These are phyloP conservation scores for Scenedesmus sp. DNA, from an alignment of 163 green algal species.

Conservation along the genomic window DNA sequence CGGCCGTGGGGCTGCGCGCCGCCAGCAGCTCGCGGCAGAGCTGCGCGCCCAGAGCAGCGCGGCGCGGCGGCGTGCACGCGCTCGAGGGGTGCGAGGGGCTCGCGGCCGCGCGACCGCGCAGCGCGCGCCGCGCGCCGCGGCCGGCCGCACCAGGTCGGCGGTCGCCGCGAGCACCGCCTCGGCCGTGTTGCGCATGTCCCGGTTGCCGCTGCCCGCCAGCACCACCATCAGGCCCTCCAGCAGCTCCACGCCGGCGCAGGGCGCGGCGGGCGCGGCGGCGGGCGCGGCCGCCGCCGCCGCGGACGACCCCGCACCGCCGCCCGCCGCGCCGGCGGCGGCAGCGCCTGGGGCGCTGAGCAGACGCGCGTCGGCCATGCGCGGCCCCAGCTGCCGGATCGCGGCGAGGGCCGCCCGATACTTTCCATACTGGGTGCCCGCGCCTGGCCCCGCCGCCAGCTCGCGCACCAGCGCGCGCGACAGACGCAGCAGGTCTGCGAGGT, in stretches of 20 bases:
- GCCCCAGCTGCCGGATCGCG: neutral
- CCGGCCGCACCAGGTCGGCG: slow-evolving; percentile 12
- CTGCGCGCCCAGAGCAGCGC: neutral
- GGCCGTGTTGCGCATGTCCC: slow-evolving; percentile 31
- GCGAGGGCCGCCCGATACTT: slow-evolving; percentile 6
- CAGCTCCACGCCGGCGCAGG: neutral
- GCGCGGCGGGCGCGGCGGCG: neutral
- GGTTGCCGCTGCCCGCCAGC: neutral
- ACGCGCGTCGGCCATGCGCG: slow-evolving; percentile 1
- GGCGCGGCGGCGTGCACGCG: neutral
- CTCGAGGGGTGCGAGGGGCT: neutral
- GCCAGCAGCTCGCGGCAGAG: slow-evolving; percentile 22
- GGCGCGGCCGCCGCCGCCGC: neutral
- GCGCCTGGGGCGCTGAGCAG: neutral
- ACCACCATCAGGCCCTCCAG: slow-evolving; percentile 12
- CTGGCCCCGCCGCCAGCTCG: slow-evolving; percentile 8
- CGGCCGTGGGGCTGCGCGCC: no score
- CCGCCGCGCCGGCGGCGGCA: neutral
- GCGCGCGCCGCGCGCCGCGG: neutral
- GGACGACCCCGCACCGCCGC: neutral
- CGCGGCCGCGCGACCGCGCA: no score
- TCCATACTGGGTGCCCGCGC: neutral
- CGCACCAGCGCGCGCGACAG: neutral
- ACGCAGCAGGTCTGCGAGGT: neutral
- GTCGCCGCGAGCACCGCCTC: neutral